Evolutionary conservation across 2,329 filamentous ascomycete genomes (phyloP).

Genomic region (Hyphodiscus sp.): DNA sequence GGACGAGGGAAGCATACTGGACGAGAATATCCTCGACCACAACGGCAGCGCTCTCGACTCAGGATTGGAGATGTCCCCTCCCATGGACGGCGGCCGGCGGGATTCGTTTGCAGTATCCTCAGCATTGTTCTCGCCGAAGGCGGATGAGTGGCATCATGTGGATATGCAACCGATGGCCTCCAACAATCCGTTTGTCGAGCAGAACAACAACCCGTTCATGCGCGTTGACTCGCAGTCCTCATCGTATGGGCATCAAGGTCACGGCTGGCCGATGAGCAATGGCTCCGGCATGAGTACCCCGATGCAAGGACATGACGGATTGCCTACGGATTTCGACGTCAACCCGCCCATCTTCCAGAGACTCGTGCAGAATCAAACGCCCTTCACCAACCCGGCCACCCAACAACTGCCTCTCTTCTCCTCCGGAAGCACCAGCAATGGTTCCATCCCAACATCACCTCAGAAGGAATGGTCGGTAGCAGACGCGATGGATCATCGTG

Average conservation of each 20-base stretch:
- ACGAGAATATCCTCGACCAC: conserved; percentile 55
- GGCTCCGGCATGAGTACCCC: conserved; percentile 68
- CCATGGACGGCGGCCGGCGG: conserved; percentile 55
- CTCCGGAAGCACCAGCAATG: conserved; percentile 39
- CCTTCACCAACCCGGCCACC: conserved; percentile 47
- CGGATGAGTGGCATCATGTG: conserved; percentile 56
- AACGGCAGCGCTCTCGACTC: conserved; percentile 49
- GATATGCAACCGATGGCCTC: conserved; percentile 59
- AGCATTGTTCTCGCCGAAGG: conserved; percentile 58
- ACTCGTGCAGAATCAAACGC: conserved; percentile 41
- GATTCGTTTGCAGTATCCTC: conserved; percentile 56
- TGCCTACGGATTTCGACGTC: conserved; percentile 50
- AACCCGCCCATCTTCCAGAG: conserved; percentile 43
- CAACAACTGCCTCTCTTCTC: conserved; percentile 50
- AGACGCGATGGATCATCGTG: conserved; percentile 41
- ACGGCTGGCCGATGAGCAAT: conserved; percentile 32
- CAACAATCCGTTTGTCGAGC: conserved; percentile 55
- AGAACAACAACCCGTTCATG: conserved; percentile 60
- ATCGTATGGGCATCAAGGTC: conserved; percentile 24
- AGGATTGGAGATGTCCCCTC: conserved; percentile 55
- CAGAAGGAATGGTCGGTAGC: conserved; percentile 52
- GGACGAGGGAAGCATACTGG: conserved; percentile 52
- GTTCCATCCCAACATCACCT: conserved; percentile 48
- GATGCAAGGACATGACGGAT: conserved; percentile 62
- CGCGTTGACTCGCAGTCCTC: conserved; percentile 49